phyloP scores from a whole-genome alignment of 2,329 filamentous ascomycete genomes.

The Ophiostoma himal-ulmi region DNA sequence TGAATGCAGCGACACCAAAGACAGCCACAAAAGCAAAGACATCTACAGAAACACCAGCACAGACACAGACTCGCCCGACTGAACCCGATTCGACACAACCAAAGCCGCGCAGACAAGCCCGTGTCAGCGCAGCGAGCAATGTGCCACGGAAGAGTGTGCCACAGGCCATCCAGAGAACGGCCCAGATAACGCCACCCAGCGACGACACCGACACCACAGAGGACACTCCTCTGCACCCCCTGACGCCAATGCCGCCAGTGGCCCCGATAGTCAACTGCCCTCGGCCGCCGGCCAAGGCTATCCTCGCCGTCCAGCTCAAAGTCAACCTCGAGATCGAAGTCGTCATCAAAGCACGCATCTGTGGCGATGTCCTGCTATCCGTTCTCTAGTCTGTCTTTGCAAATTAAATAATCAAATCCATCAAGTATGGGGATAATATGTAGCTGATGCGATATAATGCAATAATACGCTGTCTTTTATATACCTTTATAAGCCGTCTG shows the following conservation, averaged over 20 bases:
- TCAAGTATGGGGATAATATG: no score
- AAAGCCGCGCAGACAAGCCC: not conserved
- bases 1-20: not conserved
- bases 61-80: not conserved
- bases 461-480: not conserved
- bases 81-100: not conserved
- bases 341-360: constrained; percentile 61
- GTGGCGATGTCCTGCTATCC: constrained; percentile 60
- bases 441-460: no score
- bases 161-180: no score
- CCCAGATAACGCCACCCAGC: not conserved
- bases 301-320: constrained; percentile 56
- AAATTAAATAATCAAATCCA: not conserved
- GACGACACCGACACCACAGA: not conserved
- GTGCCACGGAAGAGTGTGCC: not conserved
- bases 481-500: not conserved
- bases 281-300: constrained; percentile 27
- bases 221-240: not conserved
- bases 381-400: constrained; percentile 32
- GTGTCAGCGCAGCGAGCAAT: not conserved
- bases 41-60: not conserved
- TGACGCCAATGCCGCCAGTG: not conserved
- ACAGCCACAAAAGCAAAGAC: not conserved
- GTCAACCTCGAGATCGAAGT: constrained; percentile 63
- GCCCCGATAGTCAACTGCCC: not conserved